Conservation (phyloP, 106 monocot species). For the Allium fistulosum region DNA sequence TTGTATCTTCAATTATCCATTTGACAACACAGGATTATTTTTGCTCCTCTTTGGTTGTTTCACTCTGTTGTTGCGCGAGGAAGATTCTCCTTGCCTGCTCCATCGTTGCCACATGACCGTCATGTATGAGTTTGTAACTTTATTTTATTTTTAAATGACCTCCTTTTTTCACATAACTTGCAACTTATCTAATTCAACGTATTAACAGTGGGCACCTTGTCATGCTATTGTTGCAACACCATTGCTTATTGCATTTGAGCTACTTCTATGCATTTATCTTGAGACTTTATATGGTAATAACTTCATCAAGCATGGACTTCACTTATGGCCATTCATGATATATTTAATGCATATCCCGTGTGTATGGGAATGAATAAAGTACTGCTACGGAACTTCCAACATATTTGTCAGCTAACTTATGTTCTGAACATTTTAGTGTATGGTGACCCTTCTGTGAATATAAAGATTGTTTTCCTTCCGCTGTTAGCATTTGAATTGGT, state of each 20-base stretch:
- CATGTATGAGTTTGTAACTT: conserved; percentile 46
- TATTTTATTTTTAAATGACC: not conserved
- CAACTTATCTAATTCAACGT: not conserved
- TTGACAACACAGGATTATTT: conserved; percentile 54
- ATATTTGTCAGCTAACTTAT: not conserved
- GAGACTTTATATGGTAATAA: conserved; percentile 54
- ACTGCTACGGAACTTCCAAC: not conserved
- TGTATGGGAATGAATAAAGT: not conserved
- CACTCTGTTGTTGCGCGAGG: conserved; percentile 76
- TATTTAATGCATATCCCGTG: not conserved
- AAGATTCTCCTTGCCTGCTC: conserved; percentile 95
- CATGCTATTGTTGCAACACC: conserved; percentile 85
- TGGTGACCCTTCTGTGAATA: conserved; percentile 34
- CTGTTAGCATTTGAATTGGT: conserved; percentile 79
- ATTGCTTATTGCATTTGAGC: conserved; percentile 85
- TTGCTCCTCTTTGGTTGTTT: conserved; percentile 84
- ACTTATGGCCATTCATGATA: not conserved
- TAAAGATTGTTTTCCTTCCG: conserved; percentile 97
- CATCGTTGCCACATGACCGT: conserved; percentile 88
- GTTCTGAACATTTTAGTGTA: conserved; percentile 19
- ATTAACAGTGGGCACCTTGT: conserved; percentile 90
- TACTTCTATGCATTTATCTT: conserved; percentile 90
- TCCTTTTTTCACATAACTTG: not conserved
- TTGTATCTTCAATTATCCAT: conserved; percentile 1
- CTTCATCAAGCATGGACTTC: not conserved